Base-by-base conservation (phyloP, 2,329 filamentous ascomycete species). In the Phyllosticta citriasiana region DNA sequence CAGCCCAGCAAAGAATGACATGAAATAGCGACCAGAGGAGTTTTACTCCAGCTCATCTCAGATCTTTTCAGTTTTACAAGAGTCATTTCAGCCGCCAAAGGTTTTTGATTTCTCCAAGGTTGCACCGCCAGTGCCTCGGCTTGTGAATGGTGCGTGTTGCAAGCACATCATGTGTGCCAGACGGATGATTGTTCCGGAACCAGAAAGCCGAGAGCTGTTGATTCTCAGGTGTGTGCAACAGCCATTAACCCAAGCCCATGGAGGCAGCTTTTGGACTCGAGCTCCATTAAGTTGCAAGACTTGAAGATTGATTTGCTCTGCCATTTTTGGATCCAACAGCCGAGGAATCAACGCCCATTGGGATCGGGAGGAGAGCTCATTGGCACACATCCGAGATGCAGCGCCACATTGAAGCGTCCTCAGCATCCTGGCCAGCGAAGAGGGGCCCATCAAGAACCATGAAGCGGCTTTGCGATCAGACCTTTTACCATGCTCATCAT, bases 401-500 rank as follows among this genome's bases (percentile, higher is more conserved):
- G 54, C 50, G 30, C 19, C 16, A 22, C 53, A 14, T 22, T 33
- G 40, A 60, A 60, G 58, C 53, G 53, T 60, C 58, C 58, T 60
- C 27, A 22, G 40, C 40, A 26, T 33, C 19, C 10, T 33, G 53
- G 33, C 54, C n/a, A 47, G 25, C 22, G 30, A 53, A 54, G 53
- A 27, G 47, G 6, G 25, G 33, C 16, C n/a, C 30, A 16, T 47
- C 47, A 22, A 25, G 47, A 57, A 61, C 54, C 59, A 54, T 57
- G 19, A 25, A 16, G 19, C 54, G 22, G 40, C 19, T 27, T 12
- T 57, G 58, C 55, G 55, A 57, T 61, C 59, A 55, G 55, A 61
- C 59, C 59, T 61, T 61, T 61, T 61, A 61, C 59, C 59, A 35
- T 53, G 26, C 19, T 24, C 59, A 57, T 61, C 59, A 57, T 61